phyloP scores from a whole-genome alignment of 2,329 filamentous ascomycete species.

The Colletotrichum liaoningense region DNA sequence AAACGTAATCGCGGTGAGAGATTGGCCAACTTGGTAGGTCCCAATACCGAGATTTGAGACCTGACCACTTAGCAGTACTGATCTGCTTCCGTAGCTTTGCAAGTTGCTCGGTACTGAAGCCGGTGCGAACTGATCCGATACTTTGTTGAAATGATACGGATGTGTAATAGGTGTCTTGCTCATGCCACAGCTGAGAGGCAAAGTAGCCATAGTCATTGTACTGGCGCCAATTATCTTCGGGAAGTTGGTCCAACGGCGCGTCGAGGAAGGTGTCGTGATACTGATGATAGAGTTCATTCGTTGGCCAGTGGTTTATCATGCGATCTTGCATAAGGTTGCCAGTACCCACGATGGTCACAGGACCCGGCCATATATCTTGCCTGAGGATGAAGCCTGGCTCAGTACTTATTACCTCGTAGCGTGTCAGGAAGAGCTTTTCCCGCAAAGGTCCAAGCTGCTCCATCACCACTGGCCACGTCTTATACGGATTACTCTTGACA shows the following conservation, averaged over 20 bases:
- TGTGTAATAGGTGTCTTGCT: slow-evolving; percentile 66
- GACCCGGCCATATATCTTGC: slow-evolving; percentile 45
- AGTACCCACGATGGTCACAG: slow-evolving; percentile 76
- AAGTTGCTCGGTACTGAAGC: slow-evolving; percentile 57
- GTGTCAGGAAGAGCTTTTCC: slow-evolving; percentile 65
- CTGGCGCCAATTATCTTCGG: background rate
- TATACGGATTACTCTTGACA: slow-evolving; percentile 68
- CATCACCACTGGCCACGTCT: slow-evolving; percentile 57
- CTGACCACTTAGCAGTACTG: slow-evolving; percentile 58
- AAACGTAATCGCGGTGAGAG: slow-evolving; percentile 63
- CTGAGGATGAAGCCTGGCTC: slow-evolving; percentile 37
- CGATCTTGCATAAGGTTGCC: slow-evolving; percentile 62
- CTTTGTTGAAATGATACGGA: slow-evolving; percentile 66
- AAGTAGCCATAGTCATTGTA: too few species aligned
- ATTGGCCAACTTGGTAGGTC: slow-evolving; percentile 68
- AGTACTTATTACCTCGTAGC: slow-evolving; percentile 53
- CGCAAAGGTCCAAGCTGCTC: slow-evolving; percentile 68
- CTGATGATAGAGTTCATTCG: slow-evolving; percentile 57
- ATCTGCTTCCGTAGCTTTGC: slow-evolving; percentile 57
- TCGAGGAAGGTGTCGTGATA: slow-evolving; percentile 75
- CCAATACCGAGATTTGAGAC: slow-evolving; percentile 71
- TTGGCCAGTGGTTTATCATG: slow-evolving; percentile 55
- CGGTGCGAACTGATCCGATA: slow-evolving; percentile 62
- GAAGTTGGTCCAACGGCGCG: slow-evolving; percentile 64
- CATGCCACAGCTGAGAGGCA: background rate